These are phyloP conservation scores for Anthostomella pinea DNA, from an alignment of 2,329 filamentous ascomycete genomes.

Conservation along the genomic window DNA sequence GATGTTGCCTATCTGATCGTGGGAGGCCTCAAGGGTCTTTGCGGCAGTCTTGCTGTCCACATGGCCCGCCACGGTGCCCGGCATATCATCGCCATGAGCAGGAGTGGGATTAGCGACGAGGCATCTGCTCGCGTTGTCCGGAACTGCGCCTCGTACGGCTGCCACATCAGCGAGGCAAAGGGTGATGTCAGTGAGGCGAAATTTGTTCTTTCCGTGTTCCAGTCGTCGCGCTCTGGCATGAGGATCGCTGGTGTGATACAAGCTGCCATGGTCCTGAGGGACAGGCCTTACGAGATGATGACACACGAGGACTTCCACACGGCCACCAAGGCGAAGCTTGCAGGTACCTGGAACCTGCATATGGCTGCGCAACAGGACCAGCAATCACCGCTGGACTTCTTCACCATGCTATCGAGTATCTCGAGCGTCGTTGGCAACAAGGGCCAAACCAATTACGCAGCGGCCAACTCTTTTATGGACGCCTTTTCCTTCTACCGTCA, in stretches of 20 bases:
- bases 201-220: constrained; percentile 10
- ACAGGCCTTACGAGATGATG: constrained; percentile 29
- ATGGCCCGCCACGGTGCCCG: constrained; percentile 33
- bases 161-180: constrained; percentile 8
- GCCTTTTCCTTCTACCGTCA: constrained; percentile 37
- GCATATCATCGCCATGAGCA: constrained; percentile 27
- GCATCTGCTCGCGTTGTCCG: constrained; percentile 22
- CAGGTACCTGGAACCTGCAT: constrained; percentile 39
- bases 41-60: constrained; percentile 33
- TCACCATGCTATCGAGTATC: constrained; percentile 34
- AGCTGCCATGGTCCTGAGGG: constrained; percentile 31
- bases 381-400: constrained; percentile 34
- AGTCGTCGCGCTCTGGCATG: background rate
- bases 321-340: constrained; percentile 33
- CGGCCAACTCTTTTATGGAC: constrained; percentile 41
- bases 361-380: constrained; percentile 14
- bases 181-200: constrained; percentile 19
- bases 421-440: constrained; percentile 34
- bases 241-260: constrained; percentile 28
- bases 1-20: constrained; percentile 35
- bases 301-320: constrained; percentile 29
- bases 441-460: constrained; percentile 41
- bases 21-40: constrained; percentile 37
- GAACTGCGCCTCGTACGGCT: constrained; percentile 16
- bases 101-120: constrained; percentile 31